Base-by-base conservation (phyloP, 192 early-diverging fungal species). In the Endogone sp. region DNA sequence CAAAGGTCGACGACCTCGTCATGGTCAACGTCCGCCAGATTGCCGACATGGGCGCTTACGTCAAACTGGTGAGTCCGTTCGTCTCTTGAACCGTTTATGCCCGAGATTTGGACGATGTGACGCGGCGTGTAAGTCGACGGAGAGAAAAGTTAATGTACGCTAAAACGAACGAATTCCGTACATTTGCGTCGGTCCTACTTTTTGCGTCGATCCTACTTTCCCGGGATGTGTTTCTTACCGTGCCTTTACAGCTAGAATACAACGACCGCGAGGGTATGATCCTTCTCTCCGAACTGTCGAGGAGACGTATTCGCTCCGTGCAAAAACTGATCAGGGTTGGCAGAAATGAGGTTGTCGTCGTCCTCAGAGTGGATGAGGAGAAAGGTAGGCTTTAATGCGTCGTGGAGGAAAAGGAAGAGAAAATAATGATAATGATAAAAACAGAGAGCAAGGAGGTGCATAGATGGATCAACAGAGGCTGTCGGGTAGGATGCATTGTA, bases 211-310 rank as follows among this genome's bases (percentile, higher is more conserved):
- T n/a, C n/a, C n/a, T n/a, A n/a, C n/a, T n/a, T n/a, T n/a, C n/a
- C n/a, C n/a, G n/a, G n/a, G n/a, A n/a, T n/a, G n/a, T n/a, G n/a
- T n/a, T n/a, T 16, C 37, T 49, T 16, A 49, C 37, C 37, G n/a
- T n/a, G n/a, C 1, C 37, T 0, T 49, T 60, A 28, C 73, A 82
- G 75, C 75, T 94, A 27, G 97, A 99, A 81, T 99, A 99, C 81
- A 91, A 92, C 82, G 93, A 94, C 82, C 94, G 94, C 73, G 95
- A 98, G 80, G 97, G 96, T 63, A 98, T 99, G 94, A 96, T 99
- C 75, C 83, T 93, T 64, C 77, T 96, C 31, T 90, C 90, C 25
- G 97, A 99, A 79, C 83, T 99, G 63, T 95, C 95, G 2, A 87
- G 95, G 73, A 79, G 95, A 62, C 95, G 97, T 77, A 97, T 99